Base-by-base conservation (phyloP, 2,329 filamentous ascomycete species). In the Calonectria honghensis region DNA sequence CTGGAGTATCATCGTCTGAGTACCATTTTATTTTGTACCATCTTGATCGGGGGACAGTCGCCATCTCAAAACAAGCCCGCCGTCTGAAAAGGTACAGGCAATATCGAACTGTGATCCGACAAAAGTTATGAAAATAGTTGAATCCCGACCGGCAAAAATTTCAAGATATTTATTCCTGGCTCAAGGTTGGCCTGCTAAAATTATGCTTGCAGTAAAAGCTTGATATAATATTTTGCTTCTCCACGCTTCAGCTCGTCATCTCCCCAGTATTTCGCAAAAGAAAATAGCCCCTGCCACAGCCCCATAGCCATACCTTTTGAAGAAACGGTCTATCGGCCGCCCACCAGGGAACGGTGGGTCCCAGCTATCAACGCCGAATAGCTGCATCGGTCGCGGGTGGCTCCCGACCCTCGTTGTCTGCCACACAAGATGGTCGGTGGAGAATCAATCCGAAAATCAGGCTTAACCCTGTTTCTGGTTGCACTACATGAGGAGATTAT, bases 1-100 rank as follows among this genome's bases (percentile, higher is more conserved):
- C 71, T 6, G 71, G 71, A 0, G 71, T 73, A n/a, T 73, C 71
- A 31, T 73, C 71, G 7, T 73, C 71, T 13, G 71, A 69, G 20
- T 70, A 73, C 71, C 71, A 73, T 32, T 73, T 67, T 39, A 73
- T 59, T 20, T 73, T 59, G 59, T 70, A 73, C 71, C 71, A 73
- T 41, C 50, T 73, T 24, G 71, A 69, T 45, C 71, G 57, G n/a
- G 65, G 71, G 27, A 73, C 39, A 20, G 57, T 69, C 27, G 71
- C 48, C 71, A 73, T 73, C 27, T 37, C 20, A 50, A 69, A 45
- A 11, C 27, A 14, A 5, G 24, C 27, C 37, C 29, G 37, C 41
- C 18, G 45, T 29, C 7, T 24, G 45, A 27, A 29, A 16, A 37
- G 50, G n/a, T 6, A 37, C 4, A 24, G 57, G 57, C 13, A 29